Evolutionary conservation across 2,329 filamentous ascomycete genomes (phyloP).

Genomic region (Emergomyces pasteurianus): DNA sequence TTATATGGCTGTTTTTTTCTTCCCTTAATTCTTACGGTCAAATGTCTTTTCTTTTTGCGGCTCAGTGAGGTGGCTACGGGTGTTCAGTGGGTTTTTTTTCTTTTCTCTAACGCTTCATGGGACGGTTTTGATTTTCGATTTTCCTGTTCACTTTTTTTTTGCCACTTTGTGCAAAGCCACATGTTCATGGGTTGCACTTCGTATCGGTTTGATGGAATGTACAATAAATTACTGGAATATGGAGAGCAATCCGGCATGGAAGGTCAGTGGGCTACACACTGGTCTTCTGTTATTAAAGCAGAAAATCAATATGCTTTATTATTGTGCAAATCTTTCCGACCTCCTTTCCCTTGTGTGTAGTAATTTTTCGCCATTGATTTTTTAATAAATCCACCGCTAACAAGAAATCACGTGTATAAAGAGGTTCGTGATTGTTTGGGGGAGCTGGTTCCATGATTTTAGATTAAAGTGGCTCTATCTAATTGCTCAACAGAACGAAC

Average conservation of each 20-base stretch:
- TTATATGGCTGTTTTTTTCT: slow-evolving; percentile 27
- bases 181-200: slow-evolving; percentile 31
- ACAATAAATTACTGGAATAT: slow-evolving; percentile 31
- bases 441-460: too few relatives aligned
- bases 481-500: too few relatives aligned
- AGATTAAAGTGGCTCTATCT: too few relatives aligned
- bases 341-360: background rate
- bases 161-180: slow-evolving; percentile 13
- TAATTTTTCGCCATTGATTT: too few relatives aligned
- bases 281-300: slow-evolving; percentile 24
- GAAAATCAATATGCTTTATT: slow-evolving; percentile 1
- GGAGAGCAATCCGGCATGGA: slow-evolving; percentile 18
- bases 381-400: too few relatives aligned
- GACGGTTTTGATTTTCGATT: slow-evolving; percentile 34
- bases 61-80: slow-evolving; percentile 23
- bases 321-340: background rate
- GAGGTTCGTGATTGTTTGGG: too few relatives aligned
- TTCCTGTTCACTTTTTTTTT: slow-evolving; percentile 23
- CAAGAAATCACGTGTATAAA: too few relatives aligned
- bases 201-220: slow-evolving; percentile 26
- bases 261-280: slow-evolving; percentile 7
- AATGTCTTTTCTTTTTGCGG: slow-evolving; percentile 21
- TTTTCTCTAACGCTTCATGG: slow-evolving; percentile 35
- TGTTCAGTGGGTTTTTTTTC: slow-evolving; percentile 21
- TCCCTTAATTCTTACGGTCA: slow-evolving; percentile 31